Base-by-base conservation (phyloP, 352 stramenopile genomes). In the Phytophthora ohioensis region DNA sequence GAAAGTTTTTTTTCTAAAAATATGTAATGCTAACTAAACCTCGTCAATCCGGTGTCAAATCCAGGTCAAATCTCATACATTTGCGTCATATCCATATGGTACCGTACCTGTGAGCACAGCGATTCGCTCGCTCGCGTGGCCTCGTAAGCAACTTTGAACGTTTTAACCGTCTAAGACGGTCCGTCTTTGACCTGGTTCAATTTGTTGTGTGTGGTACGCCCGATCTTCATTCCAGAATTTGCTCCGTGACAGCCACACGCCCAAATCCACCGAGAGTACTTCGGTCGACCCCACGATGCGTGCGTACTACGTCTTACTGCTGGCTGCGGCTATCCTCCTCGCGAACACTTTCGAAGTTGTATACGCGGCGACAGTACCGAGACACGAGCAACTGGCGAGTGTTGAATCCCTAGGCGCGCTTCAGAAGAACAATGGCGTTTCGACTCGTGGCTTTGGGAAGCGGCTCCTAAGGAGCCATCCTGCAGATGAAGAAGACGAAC, bases 181-280 rank as follows among this genome's bases (percentile, higher is more conserved):
- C 17, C 17, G 17, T 21, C 17, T 27, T 27, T 27, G 21, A 27
- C 21, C 21, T 27, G 21, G 38, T 43, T 41, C 3, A 41, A 41
- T 11, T 41, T 12, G 3, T 41, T 41, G 12, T 12, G 39, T 27
- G 17, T 15, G 4, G 12, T 4, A 46, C 39, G 17, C 12, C 13
- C 0, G 5, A 3, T 27, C 11, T 11, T 49, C 54, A 60, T 60
- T 60, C 54, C 38, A 51, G 38, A 60, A 51, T 60, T 60, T 60
- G 38, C 54, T 51, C 9, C 54, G 31, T 3, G 12, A 36, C 13
- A 32, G 53, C 8, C 53, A 59, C 53, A 11, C 8, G 27, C 15
- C 15, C n/a, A n/a, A 35, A 52, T 34, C 27, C 27, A 27, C 0
- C 30, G 27, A 21, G 21, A 27, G 12, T 21, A 17, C 11, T 41